phyloP scores from a whole-genome alignment of 2,329 filamentous ascomycete species.

The Aspergillus puulaauensis region DNA sequence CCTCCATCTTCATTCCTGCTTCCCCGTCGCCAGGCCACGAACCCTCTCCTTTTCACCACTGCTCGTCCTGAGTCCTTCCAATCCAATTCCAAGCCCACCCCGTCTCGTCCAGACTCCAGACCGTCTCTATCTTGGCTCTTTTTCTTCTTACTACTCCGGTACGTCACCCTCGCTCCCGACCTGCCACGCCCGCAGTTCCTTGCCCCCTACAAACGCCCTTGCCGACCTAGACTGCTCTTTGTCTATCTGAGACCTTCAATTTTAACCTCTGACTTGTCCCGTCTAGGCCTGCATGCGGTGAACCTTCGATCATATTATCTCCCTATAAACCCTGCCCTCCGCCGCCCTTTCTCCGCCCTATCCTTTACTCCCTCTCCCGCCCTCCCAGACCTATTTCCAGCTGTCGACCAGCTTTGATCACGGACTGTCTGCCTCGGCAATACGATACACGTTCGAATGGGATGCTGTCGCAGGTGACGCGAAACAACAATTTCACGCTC shows the following conservation, averaged over 20 bases:
- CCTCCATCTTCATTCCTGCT: conserved; percentile 7
- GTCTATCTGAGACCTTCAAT: conserved; percentile 5
- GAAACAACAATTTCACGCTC: conserved; percentile 18
- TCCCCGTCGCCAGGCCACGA: neutral
- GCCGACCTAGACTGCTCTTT: conserved; percentile 11
- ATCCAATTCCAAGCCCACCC: neutral
- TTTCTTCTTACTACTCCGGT: conserved; percentile 15
- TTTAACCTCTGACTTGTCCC: conserved; percentile 13
- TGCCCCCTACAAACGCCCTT: conserved; percentile 11
- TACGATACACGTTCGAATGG: conserved; percentile 13
- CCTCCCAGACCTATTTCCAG: neutral
- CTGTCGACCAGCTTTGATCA: neutral
- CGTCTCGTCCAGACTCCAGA: neutral
- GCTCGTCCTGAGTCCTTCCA: neutral
- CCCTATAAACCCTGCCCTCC: conserved; percentile 12
- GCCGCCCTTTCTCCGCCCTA: neutral
- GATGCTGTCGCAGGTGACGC: conserved; percentile 26
- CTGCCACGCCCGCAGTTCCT: neutral
- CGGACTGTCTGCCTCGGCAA: neutral
- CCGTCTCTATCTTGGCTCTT: neutral
- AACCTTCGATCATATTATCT: neutral
- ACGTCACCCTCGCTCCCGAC: conserved; percentile 12
- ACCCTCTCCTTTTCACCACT: conserved; percentile 5
- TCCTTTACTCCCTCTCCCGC: neutral
- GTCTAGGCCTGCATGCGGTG: conserved; percentile 16